Evolutionary conservation across 1,284 basidiomycete genomes (phyloP), one percentile per base, ranked within the genome.

Genomic region (Meira nashicola): DNA sequence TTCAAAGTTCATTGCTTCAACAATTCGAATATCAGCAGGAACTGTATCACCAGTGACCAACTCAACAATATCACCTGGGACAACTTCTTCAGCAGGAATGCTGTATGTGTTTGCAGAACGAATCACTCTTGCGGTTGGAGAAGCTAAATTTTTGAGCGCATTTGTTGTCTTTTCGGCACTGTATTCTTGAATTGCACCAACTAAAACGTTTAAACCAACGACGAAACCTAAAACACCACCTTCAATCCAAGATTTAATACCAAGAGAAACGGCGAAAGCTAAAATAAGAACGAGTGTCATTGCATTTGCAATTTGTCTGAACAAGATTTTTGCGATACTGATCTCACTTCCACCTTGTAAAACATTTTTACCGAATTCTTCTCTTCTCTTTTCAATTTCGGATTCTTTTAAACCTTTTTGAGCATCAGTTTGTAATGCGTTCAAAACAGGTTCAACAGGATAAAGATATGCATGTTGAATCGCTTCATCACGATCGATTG

Each of bases 141-240:
- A 84, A 1, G 83, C 84, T n/a, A 86, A 79, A 50, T 82, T 81
- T 15, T 83, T 82, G 3, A 85, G 79, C 4, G 83, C 83, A 59
- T 83, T 82, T 83, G 85, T 85, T 3, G 83, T 85, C 69, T 84
- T 84, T 67, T 85, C 84, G 0, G 83, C 83, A 17, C 80, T 78
- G 63, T 84, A 83, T 70, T 85, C 84, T 66, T 84, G 83, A 60
- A 83, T 80, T 65, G 83, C 83, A 10, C 83, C 83, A 52, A 84
- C 82, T 39, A 68, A 55, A 41, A 78, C 68, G 64, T 79, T 79
- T 60, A 86, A 78, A 39, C 83, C 75, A 39, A 87, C 84, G 38
- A 87, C 82, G 15, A 83, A 84, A 12, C 83, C 83, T 59, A 87
- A 84, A 40, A 87, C 86, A 53, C 83, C 85, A 21, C 84, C 86